Evolutionary conservation across 2,329 filamentous ascomycete species (phyloP).

Genomic region (Dichotomopilus funicola): DNA sequence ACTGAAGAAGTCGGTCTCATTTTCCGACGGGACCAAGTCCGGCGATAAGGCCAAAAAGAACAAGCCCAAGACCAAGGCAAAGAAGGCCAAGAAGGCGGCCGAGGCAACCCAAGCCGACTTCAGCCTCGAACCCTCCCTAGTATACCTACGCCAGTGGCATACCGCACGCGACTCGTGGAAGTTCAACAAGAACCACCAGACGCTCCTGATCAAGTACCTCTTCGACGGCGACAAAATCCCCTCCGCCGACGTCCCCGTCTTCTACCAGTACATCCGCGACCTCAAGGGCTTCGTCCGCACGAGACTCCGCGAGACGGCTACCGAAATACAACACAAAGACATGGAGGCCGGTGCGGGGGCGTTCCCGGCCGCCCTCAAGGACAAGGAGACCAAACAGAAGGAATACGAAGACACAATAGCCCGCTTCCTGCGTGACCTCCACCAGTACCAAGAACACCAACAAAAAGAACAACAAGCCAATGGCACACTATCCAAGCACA

Average conservation of each 20-base stretch:
- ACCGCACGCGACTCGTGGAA: conserved; percentile 71
- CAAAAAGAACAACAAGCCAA: neutral
- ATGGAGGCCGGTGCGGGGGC: conserved; percentile 42
- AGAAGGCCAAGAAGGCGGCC: conserved; percentile 29
- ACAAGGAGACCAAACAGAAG: conserved; percentile 45
- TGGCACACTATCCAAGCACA: conserved; percentile 8
- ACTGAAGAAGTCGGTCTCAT: conserved; percentile 43
- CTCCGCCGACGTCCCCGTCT: conserved; percentile 57
- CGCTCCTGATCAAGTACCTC: conserved; percentile 73
- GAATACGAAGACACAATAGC: conserved; percentile 52
- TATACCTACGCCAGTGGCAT: conserved; percentile 73
- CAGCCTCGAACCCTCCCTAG: conserved; percentile 57
- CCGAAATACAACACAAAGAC: conserved; percentile 53
- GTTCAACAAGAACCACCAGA: conserved; percentile 93
- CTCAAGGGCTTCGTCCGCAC: conserved; percentile 69
- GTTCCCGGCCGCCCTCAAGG: conserved; percentile 45
- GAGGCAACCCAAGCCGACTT: conserved; percentile 29
- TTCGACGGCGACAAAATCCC: conserved; percentile 69
- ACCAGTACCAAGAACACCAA: conserved; percentile 19
- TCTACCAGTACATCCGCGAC: conserved; percentile 73
- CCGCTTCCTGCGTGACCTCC: conserved; percentile 36
- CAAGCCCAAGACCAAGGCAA: conserved; percentile 33
- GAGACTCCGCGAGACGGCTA: conserved; percentile 60
- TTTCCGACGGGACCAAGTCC: conserved; percentile 38
- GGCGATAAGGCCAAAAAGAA: conserved; percentile 24